Conservation (phyloP, 2,329 filamentous ascomycete genomes). For the Epichloe glyceriae region DNA sequence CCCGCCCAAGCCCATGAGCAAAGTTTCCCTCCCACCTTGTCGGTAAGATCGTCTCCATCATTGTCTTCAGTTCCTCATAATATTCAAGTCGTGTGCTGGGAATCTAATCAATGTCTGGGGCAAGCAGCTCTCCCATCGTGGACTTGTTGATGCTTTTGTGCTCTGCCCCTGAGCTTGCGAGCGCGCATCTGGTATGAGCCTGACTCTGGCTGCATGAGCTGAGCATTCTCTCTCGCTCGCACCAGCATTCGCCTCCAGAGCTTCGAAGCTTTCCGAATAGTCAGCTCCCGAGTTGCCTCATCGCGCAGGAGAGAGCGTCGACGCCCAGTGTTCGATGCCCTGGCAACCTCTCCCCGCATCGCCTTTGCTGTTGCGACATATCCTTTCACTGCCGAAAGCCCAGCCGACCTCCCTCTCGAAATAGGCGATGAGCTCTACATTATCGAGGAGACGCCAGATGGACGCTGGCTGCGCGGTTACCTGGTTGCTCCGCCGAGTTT, state of each 20-base stretch:
- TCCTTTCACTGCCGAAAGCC: constrained; percentile 75
- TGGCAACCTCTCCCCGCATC: constrained; percentile 93
- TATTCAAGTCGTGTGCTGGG: not conserved
- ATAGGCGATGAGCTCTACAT: constrained; percentile 98
- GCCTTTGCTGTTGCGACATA: constrained; percentile 95
- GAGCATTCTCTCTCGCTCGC: not conserved
- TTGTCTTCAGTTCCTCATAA: not conserved
- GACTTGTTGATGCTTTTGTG: constrained; percentile 1
- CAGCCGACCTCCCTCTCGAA: constrained; percentile 88
- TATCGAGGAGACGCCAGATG: constrained; percentile 88
- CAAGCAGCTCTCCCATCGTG: not conserved
- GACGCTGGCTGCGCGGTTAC: constrained; percentile 90
- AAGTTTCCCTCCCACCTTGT: not conserved
- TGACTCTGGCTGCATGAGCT: not conserved
- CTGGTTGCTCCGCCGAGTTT: constrained; percentile 87
- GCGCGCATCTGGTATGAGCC: constrained; percentile 1
- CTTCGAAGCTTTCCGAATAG: not conserved
- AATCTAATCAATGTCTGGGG: not conserved
- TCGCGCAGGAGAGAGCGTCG: constrained; percentile 7
- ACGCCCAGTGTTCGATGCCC: constrained; percentile 51
- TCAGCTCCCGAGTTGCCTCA: not conserved
- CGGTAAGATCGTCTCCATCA: not conserved
- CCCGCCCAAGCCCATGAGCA: not conserved
- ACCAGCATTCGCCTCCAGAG: not conserved
- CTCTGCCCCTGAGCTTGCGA: constrained; percentile 2